A percentile compares a stretch with the other conserved stretches of the same genome.
Evolutionary conservation across 352 stramenopile genomes (phyloP).

Genomic region (Phytophthora citricola): DNA sequence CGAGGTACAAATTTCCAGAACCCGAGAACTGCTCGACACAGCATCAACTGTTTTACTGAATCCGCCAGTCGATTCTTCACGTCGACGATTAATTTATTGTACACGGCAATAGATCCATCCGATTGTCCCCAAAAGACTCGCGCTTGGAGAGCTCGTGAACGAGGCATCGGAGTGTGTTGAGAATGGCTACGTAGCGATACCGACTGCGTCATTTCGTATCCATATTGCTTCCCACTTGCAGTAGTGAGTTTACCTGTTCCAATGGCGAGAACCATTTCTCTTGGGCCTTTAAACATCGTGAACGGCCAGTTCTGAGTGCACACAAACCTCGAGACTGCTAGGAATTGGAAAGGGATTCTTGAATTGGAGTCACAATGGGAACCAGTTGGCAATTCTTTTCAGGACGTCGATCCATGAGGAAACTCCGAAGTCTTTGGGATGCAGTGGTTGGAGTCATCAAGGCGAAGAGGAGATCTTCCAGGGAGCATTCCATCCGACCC

Average conservation of each 20-base stretch:
- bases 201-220: conserved; percentile 36
- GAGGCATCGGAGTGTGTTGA: conserved; percentile 8
- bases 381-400: conserved; percentile 31
- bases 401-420: conserved; percentile 33
- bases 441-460: conserved; percentile 23
- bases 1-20: conserved; percentile 38
- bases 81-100: conserved; percentile 36
- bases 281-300: conserved; percentile 28
- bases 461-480: conserved; percentile 35
- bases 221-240: conserved; percentile 20
- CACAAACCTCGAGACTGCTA: conserved; percentile 30
- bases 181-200: conserved; percentile 12
- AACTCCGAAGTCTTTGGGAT: conserved; percentile 20
- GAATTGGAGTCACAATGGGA: conserved; percentile 20
- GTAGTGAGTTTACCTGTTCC: conserved; percentile 21
- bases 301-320: conserved; percentile 34
- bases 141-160: conserved; percentile 17
- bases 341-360: conserved; percentile 22
- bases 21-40: conserved; percentile 16
- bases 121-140: conserved; percentile 29
- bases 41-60: conserved; percentile 19
- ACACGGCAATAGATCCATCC: conserved; percentile 25
- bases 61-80: conserved; percentile 26
- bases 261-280: conserved; percentile 30
- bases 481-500: conserved; percentile 29